A percentile compares a stretch with the other conserved stretches of the same genome.
Conservation (phyloP, 2,329 filamentous ascomycete genomes). For the Cladophialophora immunda region DNA sequence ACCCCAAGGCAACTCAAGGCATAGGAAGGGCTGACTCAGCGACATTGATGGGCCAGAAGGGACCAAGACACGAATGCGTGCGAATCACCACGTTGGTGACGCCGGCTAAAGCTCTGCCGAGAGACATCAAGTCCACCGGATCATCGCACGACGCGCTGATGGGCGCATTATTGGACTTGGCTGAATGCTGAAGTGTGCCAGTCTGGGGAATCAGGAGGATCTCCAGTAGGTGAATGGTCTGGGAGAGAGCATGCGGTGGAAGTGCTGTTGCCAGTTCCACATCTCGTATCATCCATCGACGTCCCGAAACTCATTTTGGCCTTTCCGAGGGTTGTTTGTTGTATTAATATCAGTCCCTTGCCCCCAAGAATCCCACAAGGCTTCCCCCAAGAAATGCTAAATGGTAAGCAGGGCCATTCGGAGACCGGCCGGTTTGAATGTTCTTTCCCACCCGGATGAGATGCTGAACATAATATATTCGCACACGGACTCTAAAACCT, state of each 20-base stretch:
- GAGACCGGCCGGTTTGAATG: background rate
- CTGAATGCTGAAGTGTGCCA: background rate
- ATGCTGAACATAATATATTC: constrained; percentile 1
- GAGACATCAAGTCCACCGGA: background rate
- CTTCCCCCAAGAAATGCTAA: background rate
- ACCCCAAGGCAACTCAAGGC: background rate
- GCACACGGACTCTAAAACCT: background rate
- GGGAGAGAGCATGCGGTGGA: background rate
- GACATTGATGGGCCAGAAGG: background rate
- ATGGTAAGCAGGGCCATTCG: background rate
- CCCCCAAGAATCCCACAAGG: background rate
- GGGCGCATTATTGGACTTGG: background rate
- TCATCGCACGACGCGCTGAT: background rate
- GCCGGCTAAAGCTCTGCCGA: background rate
- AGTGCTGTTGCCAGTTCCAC: background rate
- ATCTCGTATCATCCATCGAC: background rate
- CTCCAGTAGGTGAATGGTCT: background rate
- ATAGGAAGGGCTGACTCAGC: constrained; percentile 1
- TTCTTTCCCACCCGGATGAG: background rate
- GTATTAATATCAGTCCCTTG: background rate
- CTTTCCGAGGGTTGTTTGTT: too few relatives aligned
- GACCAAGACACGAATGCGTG: background rate
- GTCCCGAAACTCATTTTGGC: background rate
- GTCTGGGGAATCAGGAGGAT: background rate
- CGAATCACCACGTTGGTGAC: background rate